These are phyloP conservation scores for Tetracentron sinense DNA, from an alignment of 164 flowering plant species.

Conservation along the genomic window DNA sequence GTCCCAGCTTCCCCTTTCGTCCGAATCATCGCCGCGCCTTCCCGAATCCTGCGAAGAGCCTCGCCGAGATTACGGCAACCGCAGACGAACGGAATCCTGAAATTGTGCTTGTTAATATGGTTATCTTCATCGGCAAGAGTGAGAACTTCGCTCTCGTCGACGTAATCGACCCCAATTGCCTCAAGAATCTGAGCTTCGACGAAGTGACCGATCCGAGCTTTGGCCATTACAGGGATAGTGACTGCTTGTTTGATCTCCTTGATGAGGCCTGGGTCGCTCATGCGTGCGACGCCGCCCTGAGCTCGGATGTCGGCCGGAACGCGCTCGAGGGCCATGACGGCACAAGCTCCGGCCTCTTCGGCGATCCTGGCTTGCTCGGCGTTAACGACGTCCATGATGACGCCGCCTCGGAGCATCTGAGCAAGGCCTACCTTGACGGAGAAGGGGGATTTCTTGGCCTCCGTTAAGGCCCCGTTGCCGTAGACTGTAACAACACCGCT, in stretches of 20 bases:
- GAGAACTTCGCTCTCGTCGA: constrained; percentile 9
- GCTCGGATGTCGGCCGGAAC: constrained; percentile 5
- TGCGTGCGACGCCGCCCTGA: constrained; percentile 10
- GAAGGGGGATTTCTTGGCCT: constrained; percentile 51
- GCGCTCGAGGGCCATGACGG: constrained; percentile 4
- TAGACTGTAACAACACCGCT: constrained; percentile 41
- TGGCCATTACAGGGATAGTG: constrained; percentile 10
- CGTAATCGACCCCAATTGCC: not conserved
- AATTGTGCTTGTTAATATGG: constrained; percentile 65
- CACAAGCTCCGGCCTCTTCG: constrained; percentile 64
- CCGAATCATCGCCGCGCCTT: constrained; percentile 76
- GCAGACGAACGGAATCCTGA: constrained; percentile 74
- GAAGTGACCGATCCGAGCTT: constrained; percentile 13
- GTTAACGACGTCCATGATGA: constrained; percentile 72
- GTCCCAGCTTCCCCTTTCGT: constrained; percentile 81
- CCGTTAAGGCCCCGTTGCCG: constrained; percentile 14
- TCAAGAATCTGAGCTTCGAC: constrained; percentile 14
- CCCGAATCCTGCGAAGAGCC: constrained; percentile 58
- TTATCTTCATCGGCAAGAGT: constrained; percentile 4
- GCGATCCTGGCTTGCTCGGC: constrained; percentile 69
- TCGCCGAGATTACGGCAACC: constrained; percentile 74
- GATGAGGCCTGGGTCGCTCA: constrained; percentile 8
- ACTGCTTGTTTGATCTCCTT: constrained; percentile 9
- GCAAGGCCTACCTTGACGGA: constrained; percentile 73
- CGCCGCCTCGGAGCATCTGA: constrained; percentile 81